Evolutionary conservation across 106 monocot species (phyloP), one percentile per base, ranked within the genome.

Genomic region (Dactylorhiza incarnata): DNA sequence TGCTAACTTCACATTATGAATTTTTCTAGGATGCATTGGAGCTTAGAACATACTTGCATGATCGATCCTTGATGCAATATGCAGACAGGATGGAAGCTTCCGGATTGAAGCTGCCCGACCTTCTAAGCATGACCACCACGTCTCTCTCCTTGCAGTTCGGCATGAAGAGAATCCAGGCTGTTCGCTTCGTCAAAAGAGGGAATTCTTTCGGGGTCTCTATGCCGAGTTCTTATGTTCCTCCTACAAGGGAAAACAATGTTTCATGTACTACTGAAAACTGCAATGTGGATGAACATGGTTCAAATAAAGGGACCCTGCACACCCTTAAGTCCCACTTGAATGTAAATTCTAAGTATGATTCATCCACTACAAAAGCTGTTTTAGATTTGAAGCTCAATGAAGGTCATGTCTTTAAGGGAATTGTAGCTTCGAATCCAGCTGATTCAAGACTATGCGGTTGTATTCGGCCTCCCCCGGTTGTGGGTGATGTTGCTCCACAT

Each of bases 11-110:
- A 65, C 11, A 24, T 10, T 65, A 11, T 29, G 29, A 65, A 9
- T 26, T 26, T 37, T 46, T 5, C 0, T 46, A 69, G 69, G 69
- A 69, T 16, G 69, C 69, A 29, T 26, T 85, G 53, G 85, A 85
- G 66, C 49, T 85, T 53, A 85, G 85, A 49, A 78, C 85, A 79
- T 79, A 85, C 79, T 78, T 85, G 9, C 85, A 85, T 43, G 76
- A 82, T 47, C 70, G 85, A 9, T 78, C 76, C 15, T 66, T 85
- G 56, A 85, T 85, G 79, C 53, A 72, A n/a, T 85, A 85, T n/a
- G 85, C 85, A 12, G 85, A 85, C 59, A 71, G 66, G 68, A 78
- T 85, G 3, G 85, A 85, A 76, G 75, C 82, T 15, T 85, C 85
- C 5, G 49, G 76, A 22, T 73, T 56, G 54, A 37, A 79, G 16